Base-by-base conservation (phyloP, 2,329 filamentous ascomycete species). In the Trichoderma citrinoviride region DNA sequence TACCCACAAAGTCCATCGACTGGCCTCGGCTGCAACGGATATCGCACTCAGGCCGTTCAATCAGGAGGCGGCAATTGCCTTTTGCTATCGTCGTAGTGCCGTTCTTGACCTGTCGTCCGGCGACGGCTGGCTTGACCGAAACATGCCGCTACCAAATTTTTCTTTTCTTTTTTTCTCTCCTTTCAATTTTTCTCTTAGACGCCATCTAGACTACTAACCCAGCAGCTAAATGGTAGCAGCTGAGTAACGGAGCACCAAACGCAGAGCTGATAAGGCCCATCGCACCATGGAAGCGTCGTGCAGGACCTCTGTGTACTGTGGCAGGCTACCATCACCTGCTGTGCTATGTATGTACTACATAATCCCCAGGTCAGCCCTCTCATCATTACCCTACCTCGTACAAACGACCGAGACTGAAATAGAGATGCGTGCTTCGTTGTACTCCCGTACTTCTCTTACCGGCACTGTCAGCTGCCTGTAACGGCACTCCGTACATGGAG, bases 11-110 rank as follows among this genome's bases (percentile, higher is more conserved):
- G 33, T 14, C 33, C 33, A 37, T 37, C 33, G 47, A 46, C 50
- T n/a, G 61, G 61, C 41, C 55, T 63, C 58, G 61, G 61, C 50
- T 63, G 19, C 61, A 63, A 41, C 61, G 61, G 61, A 63, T 63
- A 63, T 63, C 52, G 61, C 61, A 23, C n/a, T n/a, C 25, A 43
- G 23, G 43, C 44, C 40, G 25, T 33, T 46, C 58, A 53, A 53
- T 61, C 47, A 61, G 57, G 33, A 40, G 33, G 23, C 57, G 46
- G 52, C 27, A 61, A 43, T 52, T 49, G 29, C 43, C 43, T 43
- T 50, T 29, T 52, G 37, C n/a, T 17, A 54, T 40, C n/a, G 17
- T n/a, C 44, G 44, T 60, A 60, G 46, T 50, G 47, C 56, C 27
- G 27, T 14, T 12, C 12, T 21, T 47, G 46, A 49, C 21, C 50